Conservation (phyloP, 2,329 filamentous ascomycete genomes). For the Colletotrichum sp. region DNA sequence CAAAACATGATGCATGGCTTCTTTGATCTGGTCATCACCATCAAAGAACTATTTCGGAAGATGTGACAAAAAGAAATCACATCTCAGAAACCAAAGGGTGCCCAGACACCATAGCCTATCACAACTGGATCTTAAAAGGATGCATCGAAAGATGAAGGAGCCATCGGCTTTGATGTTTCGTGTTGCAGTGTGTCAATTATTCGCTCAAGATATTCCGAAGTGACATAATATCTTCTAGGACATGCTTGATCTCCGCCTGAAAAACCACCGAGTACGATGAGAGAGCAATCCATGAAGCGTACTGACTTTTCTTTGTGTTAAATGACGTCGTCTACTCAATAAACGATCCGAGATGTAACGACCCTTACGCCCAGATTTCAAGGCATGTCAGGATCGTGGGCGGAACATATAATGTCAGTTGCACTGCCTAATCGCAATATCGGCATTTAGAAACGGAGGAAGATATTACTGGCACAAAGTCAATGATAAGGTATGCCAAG, state of each 20-base stretch:
- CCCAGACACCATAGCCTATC: background rate
- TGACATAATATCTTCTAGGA: background rate
- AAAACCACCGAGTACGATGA: background rate
- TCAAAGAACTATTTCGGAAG: background rate
- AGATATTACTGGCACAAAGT: background rate
- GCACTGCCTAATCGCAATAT: background rate
- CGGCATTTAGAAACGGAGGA: background rate
- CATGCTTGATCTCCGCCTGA: background rate
- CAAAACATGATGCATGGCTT: background rate
- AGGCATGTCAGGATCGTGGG: background rate
- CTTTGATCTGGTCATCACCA: background rate
- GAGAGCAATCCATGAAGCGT: background rate
- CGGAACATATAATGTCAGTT: background rate
- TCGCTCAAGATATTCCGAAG: background rate
- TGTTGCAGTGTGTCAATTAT: background rate
- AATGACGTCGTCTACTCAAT: background rate
- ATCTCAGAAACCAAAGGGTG: background rate
- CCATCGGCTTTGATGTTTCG: background rate
- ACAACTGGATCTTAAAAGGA: background rate
- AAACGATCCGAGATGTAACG: background rate
- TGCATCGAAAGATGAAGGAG: background rate
- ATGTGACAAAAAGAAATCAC: accelerated
- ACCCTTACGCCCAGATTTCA: background rate
- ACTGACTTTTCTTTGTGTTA: background rate
- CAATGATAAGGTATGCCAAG: background rate